Percentiles rank a stretch among this genome's conserved stretches.
phyloP scores from a whole-genome alignment of 345 rosid species.

The Citrus glauca region DNA sequence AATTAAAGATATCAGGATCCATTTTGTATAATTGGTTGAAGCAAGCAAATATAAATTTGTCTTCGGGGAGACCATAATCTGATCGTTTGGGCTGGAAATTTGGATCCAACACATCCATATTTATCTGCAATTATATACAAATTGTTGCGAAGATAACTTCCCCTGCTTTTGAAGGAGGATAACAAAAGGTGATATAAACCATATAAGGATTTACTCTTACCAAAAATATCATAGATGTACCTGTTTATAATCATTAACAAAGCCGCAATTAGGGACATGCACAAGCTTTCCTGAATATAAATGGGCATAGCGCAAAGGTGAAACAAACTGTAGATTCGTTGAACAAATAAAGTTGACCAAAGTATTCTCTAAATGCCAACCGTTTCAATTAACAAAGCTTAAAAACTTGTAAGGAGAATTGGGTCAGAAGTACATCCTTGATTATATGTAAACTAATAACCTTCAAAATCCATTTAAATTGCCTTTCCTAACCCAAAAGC shows the following conservation, averaged over 20 bases:
- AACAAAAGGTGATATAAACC: background rate
- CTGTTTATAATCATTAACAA: conserved; percentile 98
- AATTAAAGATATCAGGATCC: conserved; percentile 94
- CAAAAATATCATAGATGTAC: conserved; percentile 26
- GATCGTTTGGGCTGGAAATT: conserved; percentile 70
- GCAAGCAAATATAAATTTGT: conserved; percentile 95
- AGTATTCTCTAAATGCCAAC: too few relatives aligned
- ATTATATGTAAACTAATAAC: too few relatives aligned
- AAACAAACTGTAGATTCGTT: conserved; percentile 60
- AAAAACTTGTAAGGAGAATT: too few relatives aligned
- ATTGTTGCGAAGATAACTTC: background rate
- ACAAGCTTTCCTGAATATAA: conserved; percentile 96
- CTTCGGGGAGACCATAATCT: conserved; percentile 93
- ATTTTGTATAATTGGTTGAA: conserved; percentile 97
- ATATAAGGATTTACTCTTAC: background rate
- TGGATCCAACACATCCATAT: conserved; percentile 81
- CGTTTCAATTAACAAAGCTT: too few relatives aligned
- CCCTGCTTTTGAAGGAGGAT: background rate
- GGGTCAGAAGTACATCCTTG: too few relatives aligned
- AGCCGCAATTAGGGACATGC: conserved; percentile 95
- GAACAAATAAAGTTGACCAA: too few relatives aligned
- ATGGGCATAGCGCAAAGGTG: conserved; percentile 66
- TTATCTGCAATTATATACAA: conserved; percentile 55
- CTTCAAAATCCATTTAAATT: too few relatives aligned
- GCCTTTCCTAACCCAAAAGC: too few relatives aligned